These are phyloP conservation scores for Parastagonospora avenae DNA, from an alignment of 2,329 filamentous ascomycete genomes.

Conservation along the genomic window DNA sequence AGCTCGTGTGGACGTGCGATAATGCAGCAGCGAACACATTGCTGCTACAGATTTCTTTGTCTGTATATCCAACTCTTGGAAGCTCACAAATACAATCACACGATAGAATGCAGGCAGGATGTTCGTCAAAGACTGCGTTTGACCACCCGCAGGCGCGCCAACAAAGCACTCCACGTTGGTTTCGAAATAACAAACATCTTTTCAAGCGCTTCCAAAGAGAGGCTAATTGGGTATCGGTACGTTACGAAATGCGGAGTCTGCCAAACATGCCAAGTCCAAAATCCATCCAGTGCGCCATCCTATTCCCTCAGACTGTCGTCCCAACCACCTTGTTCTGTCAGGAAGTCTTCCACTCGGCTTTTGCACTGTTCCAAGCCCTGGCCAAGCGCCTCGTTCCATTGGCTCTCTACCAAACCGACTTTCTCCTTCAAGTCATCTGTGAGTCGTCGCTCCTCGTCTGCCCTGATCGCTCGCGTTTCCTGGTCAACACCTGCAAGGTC, in stretches of 20 bases:
- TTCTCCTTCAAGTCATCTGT: slow-evolving; percentile 93
- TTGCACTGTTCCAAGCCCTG: slow-evolving; percentile 75
- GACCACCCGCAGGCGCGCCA: slow-evolving; percentile 4
- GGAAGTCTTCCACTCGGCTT: slow-evolving; percentile 72
- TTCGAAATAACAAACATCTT: background rate
- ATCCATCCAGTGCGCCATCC: slow-evolving; percentile 8
- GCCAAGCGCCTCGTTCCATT: slow-evolving; percentile 88
- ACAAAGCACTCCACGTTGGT: slow-evolving; percentile 2
- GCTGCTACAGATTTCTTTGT: too few species aligned
- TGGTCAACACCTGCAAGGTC: slow-evolving; percentile 47
- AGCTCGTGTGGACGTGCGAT: too few species aligned
- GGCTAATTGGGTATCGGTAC: slow-evolving; percentile 44
- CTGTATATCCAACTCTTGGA: too few species aligned
- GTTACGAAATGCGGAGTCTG: slow-evolving; percentile 24
- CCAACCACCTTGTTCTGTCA: slow-evolving; percentile 83
- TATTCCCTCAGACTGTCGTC: slow-evolving; percentile 66
- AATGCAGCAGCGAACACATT: too few species aligned
- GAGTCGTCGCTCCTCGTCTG: slow-evolving; percentile 71
- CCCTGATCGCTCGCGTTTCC: slow-evolving; percentile 63
- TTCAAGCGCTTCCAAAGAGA: slow-evolving; percentile 12
- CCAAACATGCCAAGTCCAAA: slow-evolving; percentile 14
- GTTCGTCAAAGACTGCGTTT: background rate
- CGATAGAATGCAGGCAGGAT: too few species aligned
- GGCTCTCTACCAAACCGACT: slow-evolving; percentile 85
- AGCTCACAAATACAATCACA: too few species aligned